Evolutionary conservation across 2,329 filamentous ascomycete species (phyloP).

Genomic region (Tolypocladium pustulatum): DNA sequence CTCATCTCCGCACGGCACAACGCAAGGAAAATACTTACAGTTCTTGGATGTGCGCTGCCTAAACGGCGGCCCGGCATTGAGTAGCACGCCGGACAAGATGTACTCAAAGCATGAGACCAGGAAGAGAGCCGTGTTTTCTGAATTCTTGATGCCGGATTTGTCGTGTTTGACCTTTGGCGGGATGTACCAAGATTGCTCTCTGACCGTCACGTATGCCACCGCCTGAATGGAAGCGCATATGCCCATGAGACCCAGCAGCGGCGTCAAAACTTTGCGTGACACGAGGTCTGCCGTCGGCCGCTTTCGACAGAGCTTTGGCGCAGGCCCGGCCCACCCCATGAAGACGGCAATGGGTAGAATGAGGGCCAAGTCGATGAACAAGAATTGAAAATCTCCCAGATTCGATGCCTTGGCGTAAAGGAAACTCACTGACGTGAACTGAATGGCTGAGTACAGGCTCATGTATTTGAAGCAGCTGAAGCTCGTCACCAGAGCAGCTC

Average conservation of each 20-base stretch:
- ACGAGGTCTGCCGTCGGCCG: slow-evolving; percentile 87
- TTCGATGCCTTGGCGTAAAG: slow-evolving; percentile 91
- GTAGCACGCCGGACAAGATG: slow-evolving; percentile 76
- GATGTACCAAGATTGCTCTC: slow-evolving; percentile 74
- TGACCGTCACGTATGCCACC: slow-evolving; percentile 62
- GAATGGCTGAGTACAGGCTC: slow-evolving; percentile 97
- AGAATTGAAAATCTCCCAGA: slow-evolving; percentile 92
- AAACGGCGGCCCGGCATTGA: slow-evolving; percentile 88
- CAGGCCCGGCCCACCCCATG: slow-evolving; percentile 95
- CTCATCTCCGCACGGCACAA: neutral
- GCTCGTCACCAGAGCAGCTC: slow-evolving; percentile 91
- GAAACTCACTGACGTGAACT: slow-evolving; percentile 95
- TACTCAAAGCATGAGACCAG: slow-evolving; percentile 90
- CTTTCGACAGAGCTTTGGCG: slow-evolving; percentile 66
- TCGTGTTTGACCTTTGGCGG: slow-evolving; percentile 68
- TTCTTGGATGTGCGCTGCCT: slow-evolving; percentile 72
- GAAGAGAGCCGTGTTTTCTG: slow-evolving; percentile 87
- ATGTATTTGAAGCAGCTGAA: slow-evolving; percentile 99
- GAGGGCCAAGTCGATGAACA: slow-evolving; percentile 87
- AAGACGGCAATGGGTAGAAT: slow-evolving; percentile 96
- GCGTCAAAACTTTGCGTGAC: slow-evolving; percentile 81
- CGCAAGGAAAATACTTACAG: slow-evolving; percentile 40
- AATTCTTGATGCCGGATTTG: slow-evolving; percentile 80
- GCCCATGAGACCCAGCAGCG: slow-evolving; percentile 77
- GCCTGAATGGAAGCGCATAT: slow-evolving; percentile 73